Evolutionary conservation across 2,329 filamentous ascomycete species (phyloP).

Genomic region (Bipolaris gigantea): DNA sequence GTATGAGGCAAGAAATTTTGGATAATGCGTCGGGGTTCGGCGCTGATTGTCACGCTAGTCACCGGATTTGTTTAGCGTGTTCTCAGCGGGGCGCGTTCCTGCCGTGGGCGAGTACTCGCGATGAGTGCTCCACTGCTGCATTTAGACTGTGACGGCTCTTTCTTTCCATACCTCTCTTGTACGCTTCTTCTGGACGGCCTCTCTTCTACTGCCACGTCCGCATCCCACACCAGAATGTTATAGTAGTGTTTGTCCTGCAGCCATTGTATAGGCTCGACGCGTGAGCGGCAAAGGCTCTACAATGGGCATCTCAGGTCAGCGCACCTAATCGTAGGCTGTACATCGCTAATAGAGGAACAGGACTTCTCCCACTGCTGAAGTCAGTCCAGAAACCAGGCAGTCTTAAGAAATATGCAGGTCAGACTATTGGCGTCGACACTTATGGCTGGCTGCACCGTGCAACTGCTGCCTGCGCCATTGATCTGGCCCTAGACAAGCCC

Average conservation of each 20-base stretch:
- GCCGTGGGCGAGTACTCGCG: constrained; percentile 20
- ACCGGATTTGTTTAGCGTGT: constrained; percentile 2
- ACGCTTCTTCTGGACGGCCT: constrained; percentile 3
- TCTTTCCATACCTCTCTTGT: constrained; percentile 3
- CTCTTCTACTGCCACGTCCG: neutral
- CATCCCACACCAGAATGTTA: constrained; percentile 18
- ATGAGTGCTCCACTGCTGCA: constrained; percentile 20
- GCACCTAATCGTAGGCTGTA: constrained; percentile 22
- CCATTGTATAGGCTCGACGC: constrained; percentile 31
- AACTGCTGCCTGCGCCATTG: constrained; percentile 84
- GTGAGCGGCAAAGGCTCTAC: constrained; percentile 33
- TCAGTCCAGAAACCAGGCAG: constrained; percentile 90
- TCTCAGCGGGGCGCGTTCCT: constrained; percentile 28
- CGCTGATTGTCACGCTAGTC: constrained; percentile 14
- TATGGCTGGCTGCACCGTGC: constrained; percentile 99
- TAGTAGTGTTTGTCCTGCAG: constrained; percentile 18
- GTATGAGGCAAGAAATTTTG: constrained; percentile 30
- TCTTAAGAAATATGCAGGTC: constrained; percentile 82
- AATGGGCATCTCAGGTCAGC: constrained; percentile 48
- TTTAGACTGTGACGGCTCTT: constrained; percentile 15
- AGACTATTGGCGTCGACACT: constrained; percentile 91
- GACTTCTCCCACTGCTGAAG: constrained; percentile 87
- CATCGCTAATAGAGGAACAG: constrained; percentile 51
- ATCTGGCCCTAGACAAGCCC: constrained; percentile 84
- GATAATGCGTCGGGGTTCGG: constrained; percentile 19